Evolutionary conservation across 164 flowering plant species (phyloP).

Genomic region (Umbellularia californica): DNA sequence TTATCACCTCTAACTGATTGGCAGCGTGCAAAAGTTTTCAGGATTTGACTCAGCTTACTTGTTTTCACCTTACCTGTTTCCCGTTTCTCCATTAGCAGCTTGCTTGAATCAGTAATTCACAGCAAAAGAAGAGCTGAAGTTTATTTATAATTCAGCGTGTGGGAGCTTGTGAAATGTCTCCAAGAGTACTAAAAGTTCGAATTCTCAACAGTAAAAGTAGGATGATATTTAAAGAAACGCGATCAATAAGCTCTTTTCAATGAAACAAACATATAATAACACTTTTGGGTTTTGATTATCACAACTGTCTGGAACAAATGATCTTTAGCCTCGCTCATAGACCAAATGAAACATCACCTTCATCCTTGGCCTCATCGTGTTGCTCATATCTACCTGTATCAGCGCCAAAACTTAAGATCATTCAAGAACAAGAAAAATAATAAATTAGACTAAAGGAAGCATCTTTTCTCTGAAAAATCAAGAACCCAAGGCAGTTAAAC

Average conservation of each 20-base stretch:
- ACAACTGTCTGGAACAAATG: neutral
- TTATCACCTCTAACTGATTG: constrained; percentile 29
- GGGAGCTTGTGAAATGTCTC: neutral
- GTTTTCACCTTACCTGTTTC: constrained; percentile 25
- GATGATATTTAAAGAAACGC: neutral
- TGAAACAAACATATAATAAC: neutral
- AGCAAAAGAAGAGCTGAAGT: neutral
- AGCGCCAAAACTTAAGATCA: neutral
- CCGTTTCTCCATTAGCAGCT: constrained; percentile 12
- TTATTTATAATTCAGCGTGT: neutral
- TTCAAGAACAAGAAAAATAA: neutral
- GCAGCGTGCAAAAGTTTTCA: constrained; percentile 57
- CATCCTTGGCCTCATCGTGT: constrained; percentile 49
- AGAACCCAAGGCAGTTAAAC: neutral
- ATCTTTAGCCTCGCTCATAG: constrained; percentile 58
- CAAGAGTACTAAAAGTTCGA: neutral
- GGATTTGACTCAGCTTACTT: constrained; percentile 34
- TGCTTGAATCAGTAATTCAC: neutral
- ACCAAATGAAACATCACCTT: constrained; percentile 42
- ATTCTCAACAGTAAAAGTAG: neutral
- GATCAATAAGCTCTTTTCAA: neutral
- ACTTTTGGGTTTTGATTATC: neutral
- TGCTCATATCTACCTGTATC: constrained; percentile 38
- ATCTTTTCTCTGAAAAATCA: too few relatives aligned
- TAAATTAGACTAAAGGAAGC: neutral